phyloP scores from a whole-genome alignment of 169 alveolate species.

The Eimeria falciformis region DNA sequence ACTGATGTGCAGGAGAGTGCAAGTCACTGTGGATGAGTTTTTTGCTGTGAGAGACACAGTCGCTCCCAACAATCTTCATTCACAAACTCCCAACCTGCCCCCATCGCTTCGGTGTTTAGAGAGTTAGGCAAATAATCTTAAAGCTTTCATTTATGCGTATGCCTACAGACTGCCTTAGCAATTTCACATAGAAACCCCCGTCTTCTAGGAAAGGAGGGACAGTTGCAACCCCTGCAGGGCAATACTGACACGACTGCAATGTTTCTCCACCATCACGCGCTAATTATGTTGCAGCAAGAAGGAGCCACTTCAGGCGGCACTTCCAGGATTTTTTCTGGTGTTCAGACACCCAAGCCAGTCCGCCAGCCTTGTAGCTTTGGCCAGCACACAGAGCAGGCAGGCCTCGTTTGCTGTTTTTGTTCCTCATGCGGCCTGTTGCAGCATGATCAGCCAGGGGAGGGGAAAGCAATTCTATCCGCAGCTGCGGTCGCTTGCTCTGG shows the following conservation, averaged over 20 bases:
- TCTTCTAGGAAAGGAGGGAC: constrained; percentile 67
- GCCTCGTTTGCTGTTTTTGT: constrained; percentile 41
- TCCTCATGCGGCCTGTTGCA: constrained; percentile 32
- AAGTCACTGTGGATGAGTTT: constrained; percentile 65
- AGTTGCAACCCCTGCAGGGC: constrained; percentile 36
- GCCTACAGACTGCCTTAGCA: constrained; percentile 62
- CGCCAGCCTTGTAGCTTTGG: background rate
- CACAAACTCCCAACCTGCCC: background rate
- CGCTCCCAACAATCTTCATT: no score
- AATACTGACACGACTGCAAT: constrained; percentile 30
- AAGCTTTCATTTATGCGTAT: background rate
- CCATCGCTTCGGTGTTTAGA: background rate
- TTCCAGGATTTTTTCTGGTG: background rate
- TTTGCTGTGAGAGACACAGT: constrained; percentile 56
- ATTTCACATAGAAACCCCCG: constrained; percentile 58
- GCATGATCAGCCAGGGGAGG: background rate
- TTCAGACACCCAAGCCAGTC: background rate
- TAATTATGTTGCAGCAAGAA: background rate
- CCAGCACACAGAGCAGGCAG: background rate
- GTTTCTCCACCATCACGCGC: constrained; percentile 27
- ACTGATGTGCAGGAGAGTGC: constrained; percentile 50
- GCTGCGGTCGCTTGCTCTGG: constrained; percentile 13
- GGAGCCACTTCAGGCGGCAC: background rate
- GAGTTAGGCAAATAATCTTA: background rate
- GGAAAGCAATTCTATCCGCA: background rate